phyloP scores from a whole-genome alignment of 306 rosid genomes.

The Senna tora region DNA sequence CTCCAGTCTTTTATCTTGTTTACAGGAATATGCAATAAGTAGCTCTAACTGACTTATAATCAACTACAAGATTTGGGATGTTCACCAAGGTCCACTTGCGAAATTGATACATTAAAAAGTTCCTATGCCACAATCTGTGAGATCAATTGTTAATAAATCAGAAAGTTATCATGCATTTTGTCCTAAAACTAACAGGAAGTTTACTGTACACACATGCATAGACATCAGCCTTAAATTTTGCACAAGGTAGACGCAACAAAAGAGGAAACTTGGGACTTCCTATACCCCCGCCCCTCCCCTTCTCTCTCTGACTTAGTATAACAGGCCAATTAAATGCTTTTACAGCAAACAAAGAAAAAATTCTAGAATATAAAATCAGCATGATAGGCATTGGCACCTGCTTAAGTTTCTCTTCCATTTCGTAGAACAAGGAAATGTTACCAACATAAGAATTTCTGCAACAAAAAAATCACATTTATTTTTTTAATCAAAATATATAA shows the following conservation, averaged over 20 bases:
- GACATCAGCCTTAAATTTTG: slow-evolving; percentile 21
- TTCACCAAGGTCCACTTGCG: slow-evolving; percentile 3
- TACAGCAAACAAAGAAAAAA: slow-evolving; percentile 23
- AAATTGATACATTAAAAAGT: slow-evolving; percentile 27
- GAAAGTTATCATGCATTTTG: slow-evolving; percentile 23
- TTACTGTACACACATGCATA: slow-evolving; percentile 8
- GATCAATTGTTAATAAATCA: slow-evolving; percentile 8
- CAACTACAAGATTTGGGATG: slow-evolving; percentile 13
- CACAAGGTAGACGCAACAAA: slow-evolving; percentile 15
- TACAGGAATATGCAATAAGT: too few species aligned
- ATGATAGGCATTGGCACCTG: slow-evolving; percentile 59
- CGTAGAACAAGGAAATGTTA: slow-evolving; percentile 76
- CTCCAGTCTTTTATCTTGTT: too few species aligned
- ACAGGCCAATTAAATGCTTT: slow-evolving; percentile 24
- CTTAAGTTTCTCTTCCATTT: slow-evolving; percentile 85
- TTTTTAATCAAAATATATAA: background rate
- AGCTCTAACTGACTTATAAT: too few species aligned
- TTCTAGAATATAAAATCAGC: slow-evolving; percentile 33
- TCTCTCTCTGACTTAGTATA: background rate
- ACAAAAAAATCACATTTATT: slow-evolving; percentile 41
- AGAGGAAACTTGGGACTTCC: slow-evolving; percentile 9
- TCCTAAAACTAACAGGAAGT: slow-evolving; percentile 10
- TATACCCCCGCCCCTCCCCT: background rate
- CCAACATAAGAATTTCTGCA: slow-evolving; percentile 95
- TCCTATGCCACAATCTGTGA: slow-evolving; percentile 6